Percentiles rank a stretch among this genome's conserved stretches.
Evolutionary conservation across 176 grass and related monocot genomes (phyloP).

Genomic region (Puccinellia tenuiflora): DNA sequence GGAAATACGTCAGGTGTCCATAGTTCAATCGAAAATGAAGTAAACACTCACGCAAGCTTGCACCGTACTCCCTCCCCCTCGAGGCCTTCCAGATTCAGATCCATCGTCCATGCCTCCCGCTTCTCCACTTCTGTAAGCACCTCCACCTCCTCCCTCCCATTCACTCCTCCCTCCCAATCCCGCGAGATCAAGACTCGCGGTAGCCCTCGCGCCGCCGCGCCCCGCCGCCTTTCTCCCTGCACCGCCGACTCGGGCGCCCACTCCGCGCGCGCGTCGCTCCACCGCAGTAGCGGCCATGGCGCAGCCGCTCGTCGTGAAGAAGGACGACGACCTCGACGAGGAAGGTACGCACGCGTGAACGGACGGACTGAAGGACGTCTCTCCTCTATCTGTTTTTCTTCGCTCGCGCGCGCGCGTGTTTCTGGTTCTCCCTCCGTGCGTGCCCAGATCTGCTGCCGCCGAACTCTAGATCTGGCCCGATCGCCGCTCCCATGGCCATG

Average conservation of each 20-base stretch:
- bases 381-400: neutral
- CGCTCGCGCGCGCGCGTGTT: neutral
- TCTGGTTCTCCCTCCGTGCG: neutral
- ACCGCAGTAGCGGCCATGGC: conserved; percentile 54
- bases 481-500: neutral
- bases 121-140: conserved; percentile 16
- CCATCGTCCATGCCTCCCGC: conserved; percentile 32
- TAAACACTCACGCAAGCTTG: neutral
- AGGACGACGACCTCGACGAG: conserved; percentile 94
- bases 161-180: neutral
- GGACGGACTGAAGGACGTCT: neutral
- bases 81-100: conserved; percentile 39
- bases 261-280: neutral
- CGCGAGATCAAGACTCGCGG: neutral
- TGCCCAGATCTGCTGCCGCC: conserved; percentile 9
- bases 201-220: neutral
- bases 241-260: neutral
- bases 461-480: conserved; percentile 16
- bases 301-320: conserved; percentile 86
- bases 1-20: neutral
- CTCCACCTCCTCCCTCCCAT: neutral
- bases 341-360: conserved; percentile 46
- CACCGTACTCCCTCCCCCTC: neutral
- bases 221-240: neutral
- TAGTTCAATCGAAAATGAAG: neutral